Conservation (phyloP, 192 early-diverging fungal genomes). For the Backusella psychrophila region DNA sequence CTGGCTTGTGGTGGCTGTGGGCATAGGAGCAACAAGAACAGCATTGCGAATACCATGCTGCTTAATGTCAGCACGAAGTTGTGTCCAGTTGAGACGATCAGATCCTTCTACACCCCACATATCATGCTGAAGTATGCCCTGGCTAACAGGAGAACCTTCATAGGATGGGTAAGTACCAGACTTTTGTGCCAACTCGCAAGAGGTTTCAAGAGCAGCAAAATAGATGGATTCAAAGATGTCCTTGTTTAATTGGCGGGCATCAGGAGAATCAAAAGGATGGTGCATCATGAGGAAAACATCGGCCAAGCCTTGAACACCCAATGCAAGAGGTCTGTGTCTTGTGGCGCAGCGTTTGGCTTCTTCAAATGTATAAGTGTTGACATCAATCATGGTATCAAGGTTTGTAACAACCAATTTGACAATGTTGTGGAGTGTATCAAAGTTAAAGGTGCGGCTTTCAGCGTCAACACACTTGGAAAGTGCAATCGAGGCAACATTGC, state of each 20-base stretch:
- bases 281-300: constrained; percentile 95
- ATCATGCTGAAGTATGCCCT: constrained; percentile 88
- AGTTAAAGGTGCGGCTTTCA: constrained; percentile 66
- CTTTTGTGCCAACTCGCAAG: constrained; percentile 80
- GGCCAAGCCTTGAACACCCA: constrained; percentile 93
- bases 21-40: constrained; percentile 94
- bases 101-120: constrained; percentile 82
- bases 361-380: constrained; percentile 91
- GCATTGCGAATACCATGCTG: constrained; percentile 88
- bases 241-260: constrained; percentile 80
- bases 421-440: constrained; percentile 75
- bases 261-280: constrained; percentile 85
- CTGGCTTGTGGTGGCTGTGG: constrained; percentile 90
- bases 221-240: constrained; percentile 95
- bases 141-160: constrained; percentile 77
- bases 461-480: constrained; percentile 82
- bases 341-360: constrained; percentile 85
- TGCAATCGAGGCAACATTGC: constrained; percentile 93
- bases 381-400: constrained; percentile 96
- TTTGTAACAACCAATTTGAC: constrained; percentile 87
- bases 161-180: constrained; percentile 83
- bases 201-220: constrained; percentile 87
- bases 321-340: constrained; percentile 88
- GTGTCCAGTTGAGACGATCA: constrained; percentile 85
- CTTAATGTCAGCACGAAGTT: constrained; percentile 72